Evolutionary conservation across 805 yeast genomes (phyloP), one percentile per base, ranked within the genome.

Genomic region (Wickerhamomyces xylosicus): DNA sequence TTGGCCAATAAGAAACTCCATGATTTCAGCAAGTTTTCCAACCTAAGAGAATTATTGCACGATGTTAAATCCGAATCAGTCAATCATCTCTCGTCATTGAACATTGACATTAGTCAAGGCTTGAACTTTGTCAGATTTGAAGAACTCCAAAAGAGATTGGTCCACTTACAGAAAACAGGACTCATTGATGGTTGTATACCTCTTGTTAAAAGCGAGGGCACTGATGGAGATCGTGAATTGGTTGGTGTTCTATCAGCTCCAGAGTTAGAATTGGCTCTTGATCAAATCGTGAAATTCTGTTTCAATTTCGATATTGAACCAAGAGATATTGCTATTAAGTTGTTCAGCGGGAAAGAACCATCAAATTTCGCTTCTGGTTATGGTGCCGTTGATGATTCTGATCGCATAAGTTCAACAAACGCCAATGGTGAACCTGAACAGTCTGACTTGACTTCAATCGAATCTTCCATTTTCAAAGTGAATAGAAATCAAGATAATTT

Each of bases 151-250:
- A 33, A 48, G 2, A 65, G 65, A 43, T 48, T 73, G 27, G 36
- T 43, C 3, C 38, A 54, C 8, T 53, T 71, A n/a, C 74, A 69
- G 31, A 47, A 50, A 16, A 57, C 59, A 14, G 65, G 67, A 3
- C 58, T 71, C 36, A 49, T 71, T 18, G 80, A 74, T 52, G 79
- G 77, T 0, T 71, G 75, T 45, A 49, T 74, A 18, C 72, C 79
- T 2, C 53, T 74, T 5, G 49, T 71, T n/a, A 58, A 60, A 35
- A 28, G 53, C 13, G 43, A 34, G 15, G 33, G 20, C 5, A n/a
- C n/a, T 25, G 14, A 25, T 25, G 29, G 29, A 8, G 29, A n/a
- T n/a, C n/a, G n/a, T n/a, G n/a, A 28, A 9, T 47, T 63, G 13
- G 64, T 68, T 15, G 80, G 79, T 0, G 41, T 71, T 5, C 43